Evolutionary conservation across 345 rosid species (phyloP).

Genomic region (Laguncularia racemosa): DNA sequence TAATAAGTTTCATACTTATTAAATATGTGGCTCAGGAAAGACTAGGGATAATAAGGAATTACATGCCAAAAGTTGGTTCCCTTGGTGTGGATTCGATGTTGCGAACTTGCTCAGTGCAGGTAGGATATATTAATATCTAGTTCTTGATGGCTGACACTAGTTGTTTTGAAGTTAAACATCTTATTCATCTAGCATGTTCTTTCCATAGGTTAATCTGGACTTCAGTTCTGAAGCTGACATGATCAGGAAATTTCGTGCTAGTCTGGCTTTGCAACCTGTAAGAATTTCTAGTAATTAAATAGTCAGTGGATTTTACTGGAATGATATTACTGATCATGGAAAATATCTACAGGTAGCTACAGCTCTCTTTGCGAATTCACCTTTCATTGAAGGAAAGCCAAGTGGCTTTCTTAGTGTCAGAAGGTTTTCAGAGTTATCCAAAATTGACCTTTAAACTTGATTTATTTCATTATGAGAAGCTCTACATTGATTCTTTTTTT

Average conservation of each 20-base stretch:
- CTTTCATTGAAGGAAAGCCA: slow-evolving; percentile 95
- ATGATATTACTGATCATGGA: slow-evolving; percentile 15
- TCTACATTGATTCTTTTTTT: slow-evolving; percentile 9
- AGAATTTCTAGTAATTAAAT: slow-evolving; percentile 22
- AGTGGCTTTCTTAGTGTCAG: slow-evolving; percentile 98
- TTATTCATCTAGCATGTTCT: too few species aligned
- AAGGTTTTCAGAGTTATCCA: slow-evolving; percentile 43
- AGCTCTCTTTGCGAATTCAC: slow-evolving; percentile 96
- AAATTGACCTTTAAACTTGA: neutral
- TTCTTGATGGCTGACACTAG: neutral
- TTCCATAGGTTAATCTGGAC: slow-evolving; percentile 84
- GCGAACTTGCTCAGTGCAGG: slow-evolving; percentile 98
- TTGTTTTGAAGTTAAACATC: too few species aligned
- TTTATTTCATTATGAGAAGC: neutral
- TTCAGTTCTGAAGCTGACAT: slow-evolving; percentile 94
- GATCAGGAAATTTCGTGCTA: slow-evolving; percentile 92
- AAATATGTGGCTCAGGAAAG: slow-evolving; percentile 67
- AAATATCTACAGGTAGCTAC: slow-evolving; percentile 85
- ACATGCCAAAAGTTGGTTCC: slow-evolving; percentile 97
- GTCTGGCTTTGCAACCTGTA: slow-evolving; percentile 98
- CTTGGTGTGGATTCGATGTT: slow-evolving; percentile 99
- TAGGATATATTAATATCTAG: slow-evolving; percentile 20
- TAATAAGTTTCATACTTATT: slow-evolving; percentile 16
- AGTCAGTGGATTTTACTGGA: slow-evolving; percentile 8
- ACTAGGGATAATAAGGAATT: slow-evolving; percentile 90